Evolutionary conservation across 495 filamentous ascomycete species (phyloP).

Genomic region (Immersiella caudata): DNA sequence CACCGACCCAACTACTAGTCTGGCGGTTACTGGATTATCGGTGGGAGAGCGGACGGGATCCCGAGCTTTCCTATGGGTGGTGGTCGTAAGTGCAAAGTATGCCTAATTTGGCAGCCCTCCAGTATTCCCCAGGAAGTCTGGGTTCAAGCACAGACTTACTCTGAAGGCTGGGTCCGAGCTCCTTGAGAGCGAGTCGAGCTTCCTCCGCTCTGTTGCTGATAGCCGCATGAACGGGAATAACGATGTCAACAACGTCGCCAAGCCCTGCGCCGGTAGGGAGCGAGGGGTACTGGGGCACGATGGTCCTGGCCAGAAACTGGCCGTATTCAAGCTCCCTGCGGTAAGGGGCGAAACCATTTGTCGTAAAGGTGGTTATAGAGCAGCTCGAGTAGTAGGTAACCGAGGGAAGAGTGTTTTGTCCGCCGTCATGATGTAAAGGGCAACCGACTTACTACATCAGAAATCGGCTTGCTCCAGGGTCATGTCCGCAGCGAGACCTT

Average conservation of each 20-base stretch:
- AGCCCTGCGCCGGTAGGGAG: conserved; percentile 4
- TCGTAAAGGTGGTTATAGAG: conserved; percentile 18
- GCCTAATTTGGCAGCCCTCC: too few species aligned
- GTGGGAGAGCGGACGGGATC: conserved; percentile 58
- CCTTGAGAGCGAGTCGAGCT: conserved; percentile 11
- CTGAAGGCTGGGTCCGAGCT: too few species aligned
- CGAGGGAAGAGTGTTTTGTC: conserved; percentile 6
- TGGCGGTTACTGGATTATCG: conserved; percentile 39
- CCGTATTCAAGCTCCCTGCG: conserved; percentile 18
- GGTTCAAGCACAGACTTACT: too few species aligned
- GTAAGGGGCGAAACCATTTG: conserved; percentile 19
- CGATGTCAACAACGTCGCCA: conserved; percentile 12
- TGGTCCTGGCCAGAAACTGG: conserved; percentile 16
- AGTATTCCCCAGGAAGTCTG: too few species aligned
- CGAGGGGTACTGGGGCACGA: not conserved
- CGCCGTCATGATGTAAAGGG: conserved; percentile 11
- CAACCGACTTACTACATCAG: conserved; percentile 15
- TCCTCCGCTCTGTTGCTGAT: conserved; percentile 12
- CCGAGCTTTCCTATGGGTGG: conserved; percentile 42
- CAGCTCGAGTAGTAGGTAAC: conserved; percentile 13
- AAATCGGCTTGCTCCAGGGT: conserved; percentile 14
- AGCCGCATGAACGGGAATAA: conserved; percentile 12
- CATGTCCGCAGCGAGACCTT: conserved; percentile 8
- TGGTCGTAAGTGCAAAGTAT: too few species aligned
- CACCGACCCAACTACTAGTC: conserved; percentile 48